These are phyloP conservation scores for Starmerella etchellsii DNA, from an alignment of 805 yeast species.

Conservation along the genomic window DNA sequence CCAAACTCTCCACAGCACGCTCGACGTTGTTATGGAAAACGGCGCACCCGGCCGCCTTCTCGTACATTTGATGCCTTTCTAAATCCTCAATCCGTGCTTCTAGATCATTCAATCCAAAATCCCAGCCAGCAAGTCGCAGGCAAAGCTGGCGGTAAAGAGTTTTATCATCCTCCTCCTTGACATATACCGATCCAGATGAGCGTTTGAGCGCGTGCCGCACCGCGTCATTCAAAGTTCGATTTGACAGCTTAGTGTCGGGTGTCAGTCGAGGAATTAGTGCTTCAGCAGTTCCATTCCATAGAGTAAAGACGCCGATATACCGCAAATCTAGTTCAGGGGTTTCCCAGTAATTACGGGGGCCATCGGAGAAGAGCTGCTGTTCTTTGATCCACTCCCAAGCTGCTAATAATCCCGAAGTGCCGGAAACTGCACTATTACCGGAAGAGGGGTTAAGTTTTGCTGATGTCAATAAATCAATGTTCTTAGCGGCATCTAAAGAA, in stretches of 20 bases:
- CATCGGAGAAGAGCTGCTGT: slow-evolving; percentile 44
- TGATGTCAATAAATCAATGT: slow-evolving; percentile 36
- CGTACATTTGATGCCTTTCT: slow-evolving; percentile 46
- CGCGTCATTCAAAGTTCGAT: slow-evolving; percentile 36
- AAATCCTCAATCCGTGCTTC: slow-evolving; percentile 53
- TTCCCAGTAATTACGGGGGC: slow-evolving; percentile 50
- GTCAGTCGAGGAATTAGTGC: slow-evolving; percentile 18
- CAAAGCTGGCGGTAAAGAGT: slow-evolving; percentile 65
- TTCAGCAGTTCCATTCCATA: slow-evolving; percentile 45
- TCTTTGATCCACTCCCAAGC: slow-evolving; percentile 88
- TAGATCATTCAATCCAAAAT: slow-evolving; percentile 59
- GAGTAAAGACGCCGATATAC: slow-evolving; percentile 75
- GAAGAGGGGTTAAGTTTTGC: not conserved
- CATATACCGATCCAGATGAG: slow-evolving; percentile 29
- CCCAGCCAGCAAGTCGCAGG: slow-evolving; percentile 82
- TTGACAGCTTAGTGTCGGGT: slow-evolving; percentile 24
- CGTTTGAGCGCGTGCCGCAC: slow-evolving; percentile 40
- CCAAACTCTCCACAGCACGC: slow-evolving; percentile 66
- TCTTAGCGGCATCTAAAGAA: slow-evolving; percentile 51
- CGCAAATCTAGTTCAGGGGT: slow-evolving; percentile 58
- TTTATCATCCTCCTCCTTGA: slow-evolving; percentile 32
- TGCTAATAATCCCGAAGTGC: slow-evolving; percentile 44
- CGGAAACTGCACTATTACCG: slow-evolving; percentile 39
- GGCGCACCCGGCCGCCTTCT: slow-evolving; percentile 97
- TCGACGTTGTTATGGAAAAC: slow-evolving; percentile 82